Evolutionary conservation across 768 basidiomycete species (phyloP).

Genomic region (Tylopilus vinaceipallidus): DNA sequence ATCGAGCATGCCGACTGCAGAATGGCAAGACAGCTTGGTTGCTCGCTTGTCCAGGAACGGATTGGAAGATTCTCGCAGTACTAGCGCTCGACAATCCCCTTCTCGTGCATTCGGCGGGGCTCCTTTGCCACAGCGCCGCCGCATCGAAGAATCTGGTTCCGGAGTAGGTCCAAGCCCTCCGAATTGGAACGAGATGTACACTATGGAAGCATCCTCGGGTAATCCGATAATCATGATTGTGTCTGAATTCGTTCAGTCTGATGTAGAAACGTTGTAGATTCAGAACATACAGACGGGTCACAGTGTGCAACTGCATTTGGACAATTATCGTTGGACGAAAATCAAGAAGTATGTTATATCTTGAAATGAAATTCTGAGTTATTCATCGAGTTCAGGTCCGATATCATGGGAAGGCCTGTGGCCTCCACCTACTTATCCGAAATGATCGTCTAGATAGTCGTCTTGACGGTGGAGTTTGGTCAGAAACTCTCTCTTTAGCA

Average conservation of each 20-base stretch:
- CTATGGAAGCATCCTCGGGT: conserved; percentile 45
- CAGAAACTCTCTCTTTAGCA: conserved; percentile 17
- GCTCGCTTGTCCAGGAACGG: conserved; percentile 44
- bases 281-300: conserved; percentile 38
- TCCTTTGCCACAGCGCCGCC: conserved; percentile 46
- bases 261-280: conserved; percentile 26
- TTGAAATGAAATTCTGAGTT: not conserved
- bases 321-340: conserved; percentile 71
- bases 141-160: conserved; percentile 34
- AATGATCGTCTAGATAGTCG: conserved; percentile 66
- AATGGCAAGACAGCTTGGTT: conserved; percentile 78
- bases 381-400: conserved; percentile 55
- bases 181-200: conserved; percentile 64
- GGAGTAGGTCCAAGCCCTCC: conserved; percentile 23
- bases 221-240: not conserved
- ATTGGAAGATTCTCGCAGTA: conserved; percentile 8
- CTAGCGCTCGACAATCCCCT: conserved; percentile 14
- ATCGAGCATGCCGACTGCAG: conserved; percentile 62
- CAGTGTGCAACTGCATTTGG: conserved; percentile 59
- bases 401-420: conserved; percentile 78
- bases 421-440: conserved; percentile 69
- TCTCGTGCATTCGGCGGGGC: conserved; percentile 30
- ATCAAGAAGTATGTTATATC: conserved; percentile 54
- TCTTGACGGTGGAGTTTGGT: conserved; percentile 70
- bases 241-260: conserved; percentile 11